These are phyloP conservation scores for Capronia coronata DNA, from an alignment of 2,329 filamentous ascomycete genomes.

Conservation along the genomic window DNA sequence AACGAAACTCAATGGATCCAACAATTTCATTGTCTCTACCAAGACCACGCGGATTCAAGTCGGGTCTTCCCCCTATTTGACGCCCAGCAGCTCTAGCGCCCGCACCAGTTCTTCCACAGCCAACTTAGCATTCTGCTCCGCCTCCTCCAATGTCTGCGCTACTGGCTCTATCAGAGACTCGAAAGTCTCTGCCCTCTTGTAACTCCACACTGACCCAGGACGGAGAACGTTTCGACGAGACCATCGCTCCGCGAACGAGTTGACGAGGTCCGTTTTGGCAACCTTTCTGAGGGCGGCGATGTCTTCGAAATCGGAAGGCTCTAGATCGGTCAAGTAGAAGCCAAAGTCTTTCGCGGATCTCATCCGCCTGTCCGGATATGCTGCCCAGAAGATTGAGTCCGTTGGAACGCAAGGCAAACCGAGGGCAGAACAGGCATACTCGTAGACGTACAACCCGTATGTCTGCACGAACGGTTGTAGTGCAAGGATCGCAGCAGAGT, in stretches of 20 bases:
- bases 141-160: not conserved
- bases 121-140: not conserved
- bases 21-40: too few relatives aligned
- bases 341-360: conserved; percentile 7
- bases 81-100: conserved; percentile 11
- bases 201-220: conserved; percentile 7
- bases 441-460: conserved; percentile 11
- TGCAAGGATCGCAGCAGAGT: conserved; percentile 3
- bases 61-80: too few relatives aligned
- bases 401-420: not conserved
- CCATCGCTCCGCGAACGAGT: not conserved
- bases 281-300: conserved; percentile 3
- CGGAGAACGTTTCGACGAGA: not conserved
- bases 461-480: conserved; percentile 11
- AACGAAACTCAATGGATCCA: too few relatives aligned
- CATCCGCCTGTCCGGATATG: not conserved
- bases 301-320: conserved; percentile 1
- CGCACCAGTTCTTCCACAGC: conserved; percentile 9
- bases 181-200: not conserved
- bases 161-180: not conserved
- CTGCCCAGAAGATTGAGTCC: conserved; percentile 8
- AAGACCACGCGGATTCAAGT: too few relatives aligned
- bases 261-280: conserved; percentile 7
- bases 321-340: conserved; percentile 8
- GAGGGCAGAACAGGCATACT: conserved; percentile 7